Base-by-base conservation (phyloP, 2,329 filamentous ascomycete species). In the Xylaria sp. region DNA sequence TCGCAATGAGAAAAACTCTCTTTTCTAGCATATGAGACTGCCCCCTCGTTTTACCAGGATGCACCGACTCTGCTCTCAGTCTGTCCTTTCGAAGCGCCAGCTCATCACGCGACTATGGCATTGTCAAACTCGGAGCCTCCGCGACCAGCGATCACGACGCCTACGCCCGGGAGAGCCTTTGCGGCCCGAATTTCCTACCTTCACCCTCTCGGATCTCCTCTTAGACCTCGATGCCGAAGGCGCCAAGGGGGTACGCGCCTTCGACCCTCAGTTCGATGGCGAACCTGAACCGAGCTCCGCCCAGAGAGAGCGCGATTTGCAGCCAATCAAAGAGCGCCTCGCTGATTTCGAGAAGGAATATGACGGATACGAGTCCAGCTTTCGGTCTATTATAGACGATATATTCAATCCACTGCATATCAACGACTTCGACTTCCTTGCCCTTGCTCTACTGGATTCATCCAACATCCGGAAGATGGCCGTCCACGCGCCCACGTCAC, bases 171-270 rank as follows among this genome's bases (percentile, higher is more conserved):
- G 69, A 17, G 21, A 52, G 45, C 66, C 71, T 54, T 61, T 66
- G 53, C 45, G 61, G 59, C 52, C 52, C 40, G 0, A 38, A 17
- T 14, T 33, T 33, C 40, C 61, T 15, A 28, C 28, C 37, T 21
- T 80, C 63, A 70, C 80, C 23, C 73, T 82, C 42, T 77, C 80
- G 12, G 57, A 76, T 17, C 64, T 82, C 11, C 70, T 85, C 2
- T 76, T 87, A 40, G 82, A 87, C 61, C 80, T 87, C 40, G 84
- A 86, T 65, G 80, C 81, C 46, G 78, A 81, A 63, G 76, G 79
- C 19, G 79, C 70, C 65, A 73, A 69, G 1, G 71, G 76, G 49
- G 82, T 85, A 40, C 80, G 83, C 28, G 69, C 72, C 2, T 80
- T 74, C 57, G 73, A 78, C 47, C 66, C 76, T 2, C 65, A 68